Evolutionary conservation across 139 green algal species (phyloP), one percentile per base, ranked within the genome.

Genomic region (Chlamydomonas sphaeroides): DNA sequence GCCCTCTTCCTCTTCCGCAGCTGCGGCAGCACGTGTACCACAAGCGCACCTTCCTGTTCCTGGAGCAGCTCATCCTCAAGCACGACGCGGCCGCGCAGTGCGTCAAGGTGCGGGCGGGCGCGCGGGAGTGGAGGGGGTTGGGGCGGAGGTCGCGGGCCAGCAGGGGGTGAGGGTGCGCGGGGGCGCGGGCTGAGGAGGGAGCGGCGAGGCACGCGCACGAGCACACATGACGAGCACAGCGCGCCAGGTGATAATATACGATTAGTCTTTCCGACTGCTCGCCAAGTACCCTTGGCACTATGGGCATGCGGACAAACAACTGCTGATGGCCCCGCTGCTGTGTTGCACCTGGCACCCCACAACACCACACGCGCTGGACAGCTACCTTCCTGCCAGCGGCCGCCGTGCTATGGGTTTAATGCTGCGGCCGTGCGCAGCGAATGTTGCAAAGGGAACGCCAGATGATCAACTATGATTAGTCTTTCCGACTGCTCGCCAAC

Each of bases 1-100:
- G 23, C 39, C n/a, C 39, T 36, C 35, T 35, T 28, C 53, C 53
- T 42, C 41, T 5, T 20, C 42, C 35, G 5, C 88, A 98, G 94
- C 89, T 98, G 28, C 91, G 97, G 39, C 97, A 99, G 90, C 96
- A 99, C 63, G 95, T 98, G 67, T 88, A 89, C 49, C 97, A 99
- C 92, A 99, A 99, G 92, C 91, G 96, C 68, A 99, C 97, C 7
- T 99, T 99, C 86, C 91, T 99, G 68, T 99, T 95, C 89, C 89
- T 99, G 83, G 97, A 99, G 90, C 97, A 99, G 92, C 88, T 99
- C 48, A 99, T 99, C 83, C 86, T 99, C 67, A 98, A 97, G 71
- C 93, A 98, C 84, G 90, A 90, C 45, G 96, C 94, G 5, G 95
- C 98, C 72, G 88, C 86, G 36, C 84, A 86, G 41, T 90, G 85